These are phyloP conservation scores for Elongisporangium senticosum DNA, from an alignment of 352 stramenopile genomes.

Conservation along the genomic window DNA sequence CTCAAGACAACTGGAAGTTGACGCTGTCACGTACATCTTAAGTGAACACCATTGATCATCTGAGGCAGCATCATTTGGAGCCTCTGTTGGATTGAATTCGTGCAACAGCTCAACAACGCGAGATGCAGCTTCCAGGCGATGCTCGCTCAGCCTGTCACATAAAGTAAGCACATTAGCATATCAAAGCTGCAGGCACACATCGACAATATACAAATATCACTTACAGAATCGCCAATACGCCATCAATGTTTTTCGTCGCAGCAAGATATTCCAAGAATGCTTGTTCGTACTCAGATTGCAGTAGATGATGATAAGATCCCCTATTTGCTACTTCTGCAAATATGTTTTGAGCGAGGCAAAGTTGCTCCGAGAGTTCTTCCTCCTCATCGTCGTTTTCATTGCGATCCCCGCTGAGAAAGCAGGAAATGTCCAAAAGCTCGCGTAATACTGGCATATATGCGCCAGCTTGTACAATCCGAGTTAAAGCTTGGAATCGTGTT, in stretches of 20 bases:
- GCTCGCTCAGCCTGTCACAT: constrained; percentile 26
- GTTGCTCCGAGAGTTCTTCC: constrained; percentile 24
- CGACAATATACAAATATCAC: constrained; percentile 4
- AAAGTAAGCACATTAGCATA: constrained; percentile 1
- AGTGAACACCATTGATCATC: constrained; percentile 17
- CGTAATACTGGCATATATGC: constrained; percentile 35
- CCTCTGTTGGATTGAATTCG: constrained; percentile 18
- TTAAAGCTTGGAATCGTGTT: constrained; percentile 30
- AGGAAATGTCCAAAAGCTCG: constrained; percentile 29
- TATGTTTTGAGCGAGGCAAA: constrained; percentile 29
- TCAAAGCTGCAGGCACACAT: neutral
- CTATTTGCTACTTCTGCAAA: constrained; percentile 32
- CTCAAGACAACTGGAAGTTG: constrained; percentile 11
- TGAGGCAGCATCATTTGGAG: neutral
- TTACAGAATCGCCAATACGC: constrained; percentile 14
- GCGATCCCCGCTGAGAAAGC: constrained; percentile 14
- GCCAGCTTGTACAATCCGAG: constrained; percentile 34
- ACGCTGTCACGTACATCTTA: constrained; percentile 13
- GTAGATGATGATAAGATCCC: constrained; percentile 14
- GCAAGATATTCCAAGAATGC: constrained; percentile 46
- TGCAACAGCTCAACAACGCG: constrained; percentile 30
- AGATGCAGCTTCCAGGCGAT: constrained; percentile 29
- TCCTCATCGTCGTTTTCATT: constrained; percentile 5
- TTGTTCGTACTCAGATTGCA: constrained; percentile 33
- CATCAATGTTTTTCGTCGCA: constrained; percentile 20